phyloP scores from a whole-genome alignment of 2,329 filamentous ascomycete species.

The Aspergillus tamarii region DNA sequence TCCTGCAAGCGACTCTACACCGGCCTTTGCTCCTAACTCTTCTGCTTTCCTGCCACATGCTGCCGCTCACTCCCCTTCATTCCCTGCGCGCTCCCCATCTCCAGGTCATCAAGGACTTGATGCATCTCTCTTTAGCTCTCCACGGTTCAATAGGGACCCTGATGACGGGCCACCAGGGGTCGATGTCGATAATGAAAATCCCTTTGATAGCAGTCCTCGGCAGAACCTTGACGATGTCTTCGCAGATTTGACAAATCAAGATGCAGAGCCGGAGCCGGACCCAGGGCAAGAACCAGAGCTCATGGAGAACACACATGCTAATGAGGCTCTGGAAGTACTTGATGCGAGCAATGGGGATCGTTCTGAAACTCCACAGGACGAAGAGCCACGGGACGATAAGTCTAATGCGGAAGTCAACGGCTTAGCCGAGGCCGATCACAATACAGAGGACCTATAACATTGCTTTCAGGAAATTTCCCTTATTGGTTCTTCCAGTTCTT shows the following conservation, averaged over 20 bases:
- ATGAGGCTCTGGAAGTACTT: constrained; percentile 50
- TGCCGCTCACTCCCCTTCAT: constrained; percentile 40
- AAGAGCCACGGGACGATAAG: constrained; percentile 26
- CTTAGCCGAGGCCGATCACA: constrained; percentile 17
- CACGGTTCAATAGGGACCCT: constrained; percentile 40
- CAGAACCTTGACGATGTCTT: constrained; percentile 50
- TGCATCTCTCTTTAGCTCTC: constrained; percentile 47
- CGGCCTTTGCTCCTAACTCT: constrained; percentile 40
- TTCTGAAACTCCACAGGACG: constrained; percentile 33
- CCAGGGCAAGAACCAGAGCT: constrained; percentile 31
- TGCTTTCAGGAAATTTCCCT: neutral
- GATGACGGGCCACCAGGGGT: constrained; percentile 35
- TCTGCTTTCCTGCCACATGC: constrained; percentile 44
- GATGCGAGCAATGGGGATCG: constrained; percentile 43
- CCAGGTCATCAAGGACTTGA: constrained; percentile 40
- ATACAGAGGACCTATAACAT: constrained; percentile 12
- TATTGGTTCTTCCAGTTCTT: constrained; percentile 8
- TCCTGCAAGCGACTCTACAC: constrained; percentile 39
- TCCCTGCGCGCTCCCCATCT: constrained; percentile 44
- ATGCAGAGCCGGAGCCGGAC: constrained; percentile 39
- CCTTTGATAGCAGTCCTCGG: constrained; percentile 45
- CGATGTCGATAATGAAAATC: constrained; percentile 35
- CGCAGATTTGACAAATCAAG: constrained; percentile 51
- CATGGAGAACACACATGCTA: constrained; percentile 51
- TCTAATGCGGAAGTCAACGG: constrained; percentile 26